These are phyloP conservation scores for Asterella californica DNA, from an alignment of 225 moss, liverwort and hornwort species.

Conservation along the genomic window DNA sequence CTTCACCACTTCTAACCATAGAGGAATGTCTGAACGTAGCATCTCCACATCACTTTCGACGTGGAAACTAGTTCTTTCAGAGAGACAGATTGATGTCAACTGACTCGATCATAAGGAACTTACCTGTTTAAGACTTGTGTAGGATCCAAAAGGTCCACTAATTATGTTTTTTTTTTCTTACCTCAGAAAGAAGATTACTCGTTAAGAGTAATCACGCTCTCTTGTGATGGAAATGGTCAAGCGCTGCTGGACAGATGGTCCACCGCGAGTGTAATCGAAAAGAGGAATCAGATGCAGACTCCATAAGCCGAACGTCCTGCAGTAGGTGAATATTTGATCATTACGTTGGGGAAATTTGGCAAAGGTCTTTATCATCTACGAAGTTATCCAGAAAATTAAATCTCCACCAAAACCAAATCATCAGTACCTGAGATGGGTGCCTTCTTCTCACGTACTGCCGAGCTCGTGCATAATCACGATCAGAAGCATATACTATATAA, in stretches of 20 bases:
- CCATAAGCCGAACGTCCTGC: background rate
- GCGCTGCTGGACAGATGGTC: background rate
- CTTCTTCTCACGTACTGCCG: background rate
- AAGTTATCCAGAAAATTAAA: no score
- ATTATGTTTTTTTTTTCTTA: background rate
- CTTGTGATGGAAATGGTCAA: background rate
- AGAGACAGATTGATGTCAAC: background rate
- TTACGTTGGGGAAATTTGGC: background rate
- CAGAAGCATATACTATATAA: background rate
- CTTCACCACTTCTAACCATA: background rate
- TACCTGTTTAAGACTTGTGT: background rate
- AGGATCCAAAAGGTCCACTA: background rate
- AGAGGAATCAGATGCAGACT: background rate
- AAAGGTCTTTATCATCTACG: no score
- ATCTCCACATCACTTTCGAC: background rate
- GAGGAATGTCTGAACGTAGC: background rate
- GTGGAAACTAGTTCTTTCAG: no score
- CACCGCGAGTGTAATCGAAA: background rate
- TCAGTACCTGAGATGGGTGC: background rate
- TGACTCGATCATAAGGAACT: background rate
- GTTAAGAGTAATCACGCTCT: background rate
- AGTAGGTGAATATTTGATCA: background rate
- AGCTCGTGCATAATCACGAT: background rate
- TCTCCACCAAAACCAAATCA: no score
- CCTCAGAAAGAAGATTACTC: background rate